phyloP scores from a whole-genome alignment of 106 monocot species.

The Iris macrosiphon region DNA sequence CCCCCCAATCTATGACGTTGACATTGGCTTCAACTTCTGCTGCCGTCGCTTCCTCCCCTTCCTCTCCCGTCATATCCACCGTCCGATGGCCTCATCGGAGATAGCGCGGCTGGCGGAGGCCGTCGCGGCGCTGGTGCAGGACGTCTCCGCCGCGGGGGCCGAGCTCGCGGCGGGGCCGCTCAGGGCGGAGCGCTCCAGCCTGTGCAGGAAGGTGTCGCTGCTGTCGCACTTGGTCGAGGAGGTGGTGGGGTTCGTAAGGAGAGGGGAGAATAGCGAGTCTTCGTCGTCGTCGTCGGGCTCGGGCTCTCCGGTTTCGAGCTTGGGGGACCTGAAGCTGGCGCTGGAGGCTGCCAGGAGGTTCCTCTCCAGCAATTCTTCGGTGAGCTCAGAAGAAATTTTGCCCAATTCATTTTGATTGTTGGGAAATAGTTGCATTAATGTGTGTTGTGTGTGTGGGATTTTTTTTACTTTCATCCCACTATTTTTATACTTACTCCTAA shows the following conservation, averaged over 20 bases:
- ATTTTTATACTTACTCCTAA: too few species aligned
- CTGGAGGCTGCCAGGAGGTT: conserved; percentile 53
- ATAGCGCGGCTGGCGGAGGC: not conserved
- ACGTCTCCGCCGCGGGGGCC: conserved; percentile 19
- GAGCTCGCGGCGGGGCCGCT: conserved; percentile 8
- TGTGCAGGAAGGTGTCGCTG: conserved; percentile 63
- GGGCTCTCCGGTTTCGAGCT: not conserved
- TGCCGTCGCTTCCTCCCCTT: not conserved
- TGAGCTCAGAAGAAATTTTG: too few species aligned
- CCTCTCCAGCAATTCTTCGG: too few species aligned
- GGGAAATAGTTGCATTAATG: too few species aligned
- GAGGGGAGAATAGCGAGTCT: not conserved
- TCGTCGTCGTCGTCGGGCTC: conserved; percentile 14
- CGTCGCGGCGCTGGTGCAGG: conserved; percentile 4
- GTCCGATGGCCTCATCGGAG: conserved; percentile 7
- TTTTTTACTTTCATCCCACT: not conserved
- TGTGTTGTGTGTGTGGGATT: conserved; percentile 5
- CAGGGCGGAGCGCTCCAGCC: conserved; percentile 30
- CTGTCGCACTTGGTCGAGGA: conserved; percentile 68
- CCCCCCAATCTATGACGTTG: conserved; percentile 8
- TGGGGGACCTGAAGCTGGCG: conserved; percentile 34
- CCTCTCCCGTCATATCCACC: not conserved
- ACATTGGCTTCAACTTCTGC: conserved; percentile 1
- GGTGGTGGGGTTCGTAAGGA: conserved; percentile 28
- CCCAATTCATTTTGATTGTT: too few species aligned